These are phyloP conservation scores for Sequoiadendron giganteum DNA, from an alignment of 75 land plant species.

Conservation along the genomic window DNA sequence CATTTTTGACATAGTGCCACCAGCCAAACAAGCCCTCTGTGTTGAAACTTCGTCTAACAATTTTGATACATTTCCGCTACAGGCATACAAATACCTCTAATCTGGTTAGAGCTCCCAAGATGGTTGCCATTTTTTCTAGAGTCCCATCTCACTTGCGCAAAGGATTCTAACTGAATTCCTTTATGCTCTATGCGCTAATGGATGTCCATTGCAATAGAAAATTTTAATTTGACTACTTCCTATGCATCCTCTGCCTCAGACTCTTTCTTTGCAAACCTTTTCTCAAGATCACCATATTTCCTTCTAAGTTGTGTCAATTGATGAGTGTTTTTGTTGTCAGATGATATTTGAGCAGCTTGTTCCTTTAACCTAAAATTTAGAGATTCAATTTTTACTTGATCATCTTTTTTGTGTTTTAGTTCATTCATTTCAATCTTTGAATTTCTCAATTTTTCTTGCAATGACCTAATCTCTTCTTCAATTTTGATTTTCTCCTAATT, in stretches of 20 bases:
- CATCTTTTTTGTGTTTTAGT: slow-evolving; percentile 24
- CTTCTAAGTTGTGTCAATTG: slow-evolving; percentile 14
- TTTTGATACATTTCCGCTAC: no score
- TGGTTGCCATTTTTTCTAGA: no score
- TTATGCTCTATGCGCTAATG: no score
- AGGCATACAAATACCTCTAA: no score
- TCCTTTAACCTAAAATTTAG: slow-evolving; percentile 30
- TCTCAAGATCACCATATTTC: slow-evolving; percentile 34
- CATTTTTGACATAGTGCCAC: no score
- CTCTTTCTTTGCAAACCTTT: slow-evolving; percentile 37
- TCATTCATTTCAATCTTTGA: slow-evolving; percentile 22
- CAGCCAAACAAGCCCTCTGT: no score
- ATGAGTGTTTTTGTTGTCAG: not conserved
- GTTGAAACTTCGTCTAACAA: no score
- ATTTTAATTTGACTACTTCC: no score
- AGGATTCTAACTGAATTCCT: no score
- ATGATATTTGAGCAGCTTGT: slow-evolving; percentile 9
- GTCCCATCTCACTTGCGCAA: no score
- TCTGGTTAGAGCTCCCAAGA: no score
- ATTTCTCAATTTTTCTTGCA: slow-evolving; percentile 29
- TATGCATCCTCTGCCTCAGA: slow-evolving; percentile 56
- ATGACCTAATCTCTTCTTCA: slow-evolving; percentile 14
- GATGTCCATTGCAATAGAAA: no score
- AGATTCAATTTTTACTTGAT: slow-evolving; percentile 23
- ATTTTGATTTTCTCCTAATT: slow-evolving; percentile 12